A percentile compares a stretch with the other conserved stretches of the same genome.
Evolutionary conservation across 345 rosid genomes (phyloP).

Genomic region (Carallia pectinifolia): DNA sequence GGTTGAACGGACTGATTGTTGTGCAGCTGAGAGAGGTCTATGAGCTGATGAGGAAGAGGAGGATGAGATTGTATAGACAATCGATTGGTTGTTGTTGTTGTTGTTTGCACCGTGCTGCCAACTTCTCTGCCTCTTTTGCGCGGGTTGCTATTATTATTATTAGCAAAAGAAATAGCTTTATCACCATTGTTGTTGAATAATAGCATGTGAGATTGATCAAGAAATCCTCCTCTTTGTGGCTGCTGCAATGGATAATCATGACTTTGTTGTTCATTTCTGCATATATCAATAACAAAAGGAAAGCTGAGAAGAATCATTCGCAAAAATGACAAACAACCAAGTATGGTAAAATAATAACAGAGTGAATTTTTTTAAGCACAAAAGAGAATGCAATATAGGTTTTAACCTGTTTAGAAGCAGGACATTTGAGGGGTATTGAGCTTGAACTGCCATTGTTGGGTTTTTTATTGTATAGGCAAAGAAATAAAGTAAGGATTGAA

Average conservation of each 20-base stretch:
- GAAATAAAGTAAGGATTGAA: not conserved
- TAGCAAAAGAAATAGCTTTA: conserved; percentile 7
- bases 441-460: conserved; percentile 76
- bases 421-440: conserved; percentile 79
- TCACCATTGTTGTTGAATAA: conserved; percentile 35
- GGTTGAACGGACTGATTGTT: conserved; percentile 34
- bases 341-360: not conserved
- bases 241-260: conserved; percentile 56
- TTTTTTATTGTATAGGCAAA: not conserved
- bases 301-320: not conserved
- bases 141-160: conserved; percentile 23
- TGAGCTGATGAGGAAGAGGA: conserved; percentile 35
- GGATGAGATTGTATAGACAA: conserved; percentile 39
- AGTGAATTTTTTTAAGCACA: too few relatives aligned
- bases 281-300: not conserved
- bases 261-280: conserved; percentile 70
- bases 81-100: conserved; percentile 24
- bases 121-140: conserved; percentile 69
- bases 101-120: conserved; percentile 4
- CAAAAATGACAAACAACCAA: not conserved
- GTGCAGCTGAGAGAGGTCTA: conserved; percentile 56
- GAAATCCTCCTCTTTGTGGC: conserved; percentile 48
- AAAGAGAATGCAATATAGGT: too few relatives aligned
- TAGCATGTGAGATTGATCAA: conserved; percentile 53
- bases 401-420: conserved; percentile 69